Evolutionary conservation across 805 yeast species (phyloP), one percentile per base, ranked within the genome.

Genomic region (Pichia nakasei): DNA sequence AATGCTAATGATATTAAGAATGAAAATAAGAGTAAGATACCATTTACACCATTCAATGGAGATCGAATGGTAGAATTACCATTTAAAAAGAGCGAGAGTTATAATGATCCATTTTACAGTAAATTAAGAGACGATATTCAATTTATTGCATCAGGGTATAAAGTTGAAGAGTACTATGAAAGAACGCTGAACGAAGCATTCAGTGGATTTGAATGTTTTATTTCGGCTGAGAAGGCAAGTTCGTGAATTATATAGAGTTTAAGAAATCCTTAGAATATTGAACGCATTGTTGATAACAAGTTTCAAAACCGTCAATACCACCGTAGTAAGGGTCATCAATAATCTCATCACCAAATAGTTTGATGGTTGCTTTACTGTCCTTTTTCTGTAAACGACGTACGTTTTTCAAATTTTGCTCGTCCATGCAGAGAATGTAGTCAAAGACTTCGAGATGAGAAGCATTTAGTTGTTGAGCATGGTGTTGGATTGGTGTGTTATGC

Each of bases 241-340:
- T 24, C 27, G 2, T n/a, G 20, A n/a, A 6, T 17, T 32, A 32
- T 32, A 18, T 32, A 32, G 35, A 32, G n/a, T 72, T 67, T 42
- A 89, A 55, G 50, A 89, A 84, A 48, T 78, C 79, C 51, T 81
- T 76, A 45, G 85, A 76, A 59, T 91, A 91, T 53, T 84, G 88
- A 11, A 66, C 57, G 41, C 88, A 70, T 58, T 89, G 97, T 44
- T 72, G 58, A 58, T 79, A 89, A 61, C 85, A 86, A 45, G 67
- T 71, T 60, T 86, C 93, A 58, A 89, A 89, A 2, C 96, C 96
- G 51, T 76, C 72, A 19, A 65, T 66, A 0, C 94, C 96, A 5
- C 97, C 97, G 57, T 89, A 91, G 61, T 91, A 89, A 1, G 97
- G 97, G 60, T 89, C 97, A 43, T 78, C 85, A 6, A 89, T 89